Conservation (phyloP, 2,329 filamentous ascomycete species). For the Metarhizium sp. region DNA sequence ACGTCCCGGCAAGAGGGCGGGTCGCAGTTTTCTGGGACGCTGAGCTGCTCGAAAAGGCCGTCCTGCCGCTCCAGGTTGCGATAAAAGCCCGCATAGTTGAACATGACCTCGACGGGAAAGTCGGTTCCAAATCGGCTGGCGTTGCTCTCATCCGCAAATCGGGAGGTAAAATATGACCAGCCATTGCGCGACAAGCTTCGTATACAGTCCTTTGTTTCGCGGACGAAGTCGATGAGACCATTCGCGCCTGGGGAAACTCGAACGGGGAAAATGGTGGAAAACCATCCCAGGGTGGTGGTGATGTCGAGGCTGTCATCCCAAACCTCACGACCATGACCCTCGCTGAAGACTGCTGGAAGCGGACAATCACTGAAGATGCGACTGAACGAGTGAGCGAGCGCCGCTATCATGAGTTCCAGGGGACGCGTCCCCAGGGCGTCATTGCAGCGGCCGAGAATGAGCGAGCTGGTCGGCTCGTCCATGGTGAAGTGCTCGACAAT, state of each 20-base stretch:
- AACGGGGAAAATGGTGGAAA: slow-evolving; percentile 30
- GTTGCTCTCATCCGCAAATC: slow-evolving; percentile 23
- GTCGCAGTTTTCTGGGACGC: background rate
- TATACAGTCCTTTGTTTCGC: slow-evolving; percentile 17
- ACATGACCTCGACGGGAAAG: slow-evolving; percentile 27
- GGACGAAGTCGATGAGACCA: slow-evolving; percentile 5
- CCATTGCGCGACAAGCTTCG: slow-evolving; percentile 24
- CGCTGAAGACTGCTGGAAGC: slow-evolving; percentile 6
- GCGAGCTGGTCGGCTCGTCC: background rate
- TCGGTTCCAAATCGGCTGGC: slow-evolving; percentile 11
- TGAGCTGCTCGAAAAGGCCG: background rate
- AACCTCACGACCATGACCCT: slow-evolving; percentile 31
- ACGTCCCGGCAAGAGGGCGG: background rate
- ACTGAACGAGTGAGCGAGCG: background rate
- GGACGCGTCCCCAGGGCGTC: background rate
- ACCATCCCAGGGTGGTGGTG: slow-evolving; percentile 34
- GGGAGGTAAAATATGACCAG: slow-evolving; percentile 26
- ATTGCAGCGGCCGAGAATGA: background rate
- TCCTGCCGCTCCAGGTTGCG: slow-evolving; percentile 32
- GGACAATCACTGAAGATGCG: background rate
- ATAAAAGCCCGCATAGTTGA: slow-evolving; percentile 35
- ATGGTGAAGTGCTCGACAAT: no score
- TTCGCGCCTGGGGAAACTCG: slow-evolving; percentile 3
- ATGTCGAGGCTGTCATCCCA: slow-evolving; percentile 16
- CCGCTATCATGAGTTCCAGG: background rate